These are phyloP conservation scores for Breviolum minutum DNA, from an alignment of 73 alveolate genomes.

Conservation along the genomic window DNA sequence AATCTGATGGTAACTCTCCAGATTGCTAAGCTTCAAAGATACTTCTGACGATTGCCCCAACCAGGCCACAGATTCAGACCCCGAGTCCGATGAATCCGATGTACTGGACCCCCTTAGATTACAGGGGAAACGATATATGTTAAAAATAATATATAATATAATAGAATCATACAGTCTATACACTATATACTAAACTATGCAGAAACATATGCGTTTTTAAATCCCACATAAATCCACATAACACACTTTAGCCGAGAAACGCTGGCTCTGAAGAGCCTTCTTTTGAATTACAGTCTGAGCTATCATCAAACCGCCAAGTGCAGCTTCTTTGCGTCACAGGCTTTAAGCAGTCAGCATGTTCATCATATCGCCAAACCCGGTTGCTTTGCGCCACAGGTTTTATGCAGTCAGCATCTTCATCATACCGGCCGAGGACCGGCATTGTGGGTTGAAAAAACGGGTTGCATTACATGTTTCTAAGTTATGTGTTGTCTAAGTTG, in stretches of 20 bases:
- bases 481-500: not conserved
- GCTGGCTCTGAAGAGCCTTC: not conserved
- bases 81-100: no score
- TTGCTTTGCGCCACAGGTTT: not conserved
- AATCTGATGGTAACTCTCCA: not conserved
- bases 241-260: not conserved
- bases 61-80: not conserved
- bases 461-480: no score
- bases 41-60: not conserved
- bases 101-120: not conserved
- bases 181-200: no score
- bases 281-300: not conserved
- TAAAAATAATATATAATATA: no score
- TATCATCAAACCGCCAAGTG: not conserved
- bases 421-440: slow-evolving; percentile 30
- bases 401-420: not conserved
- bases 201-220: no score
- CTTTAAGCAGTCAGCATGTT: not conserved
- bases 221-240: no score
- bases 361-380: slow-evolving; percentile 21
- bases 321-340: not conserved
- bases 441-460: not conserved
- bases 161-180: no score
- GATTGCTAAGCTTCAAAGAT: not conserved
- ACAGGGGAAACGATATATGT: not conserved